Percentiles rank a stretch among this genome's conserved stretches.
Evolutionary conservation across 2,329 filamentous ascomycete genomes (phyloP).

Genomic region (Clonostachys chloroleuca): DNA sequence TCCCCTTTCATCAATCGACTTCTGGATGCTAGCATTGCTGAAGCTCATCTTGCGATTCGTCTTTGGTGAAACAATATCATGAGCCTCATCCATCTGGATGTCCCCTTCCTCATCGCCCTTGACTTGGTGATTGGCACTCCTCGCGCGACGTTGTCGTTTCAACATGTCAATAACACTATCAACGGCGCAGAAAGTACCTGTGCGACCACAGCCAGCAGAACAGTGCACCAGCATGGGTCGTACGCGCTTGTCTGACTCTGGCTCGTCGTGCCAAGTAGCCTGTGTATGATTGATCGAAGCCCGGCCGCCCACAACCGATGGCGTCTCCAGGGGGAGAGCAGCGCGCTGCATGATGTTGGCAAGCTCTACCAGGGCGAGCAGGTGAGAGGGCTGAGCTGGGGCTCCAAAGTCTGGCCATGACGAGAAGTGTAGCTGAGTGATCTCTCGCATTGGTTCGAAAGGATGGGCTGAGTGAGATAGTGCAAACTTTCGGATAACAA

Average conservation of each 20-base stretch:
- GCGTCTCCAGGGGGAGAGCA: conserved; percentile 41
- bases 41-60: conserved; percentile 15
- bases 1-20: not conserved
- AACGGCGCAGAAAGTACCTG: conserved; percentile 93
- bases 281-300: conserved; percentile 19
- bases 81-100: conserved; percentile 32
- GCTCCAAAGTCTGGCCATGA: conserved; percentile 98
- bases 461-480: conserved; percentile 73
- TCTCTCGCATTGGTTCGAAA: conserved; percentile 82
- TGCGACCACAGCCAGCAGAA: conserved; percentile 91
- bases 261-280: conserved; percentile 51
- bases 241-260: conserved; percentile 44
- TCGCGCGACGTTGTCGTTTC: conserved; percentile 67
- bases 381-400: conserved; percentile 80
- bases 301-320: conserved; percentile 23
- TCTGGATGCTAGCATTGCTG: not conserved
- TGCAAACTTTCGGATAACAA: conserved; percentile 83
- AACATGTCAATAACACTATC: conserved; percentile 96
- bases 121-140: conserved; percentile 10
- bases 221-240: conserved; percentile 90
- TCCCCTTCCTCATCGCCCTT: conserved; percentile 33
- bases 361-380: conserved; percentile 86
- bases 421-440: conserved; percentile 91
- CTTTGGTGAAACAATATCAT: conserved; percentile 19
- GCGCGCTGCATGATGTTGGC: conserved; percentile 69